Evolutionary conservation across 2,329 filamentous ascomycete genomes (phyloP).

Genomic region (Sarocladium kiliense): DNA sequence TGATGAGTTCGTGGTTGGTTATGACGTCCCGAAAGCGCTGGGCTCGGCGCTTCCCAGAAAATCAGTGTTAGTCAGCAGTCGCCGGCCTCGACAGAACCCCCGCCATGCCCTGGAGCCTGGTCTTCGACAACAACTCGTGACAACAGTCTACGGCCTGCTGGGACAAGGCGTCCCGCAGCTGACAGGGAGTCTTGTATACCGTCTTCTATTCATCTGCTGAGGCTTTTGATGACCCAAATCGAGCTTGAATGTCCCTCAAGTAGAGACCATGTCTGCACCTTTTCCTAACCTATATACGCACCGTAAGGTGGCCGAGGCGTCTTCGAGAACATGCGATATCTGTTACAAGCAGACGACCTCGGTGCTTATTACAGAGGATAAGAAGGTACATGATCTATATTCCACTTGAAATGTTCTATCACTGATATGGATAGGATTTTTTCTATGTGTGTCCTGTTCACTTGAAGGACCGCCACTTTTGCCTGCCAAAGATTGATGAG

Average conservation of each 20-base stretch:
- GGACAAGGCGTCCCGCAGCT: not conserved
- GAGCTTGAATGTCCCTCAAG: too few species aligned
- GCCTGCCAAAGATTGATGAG: slow-evolving; percentile 66
- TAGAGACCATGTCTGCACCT: slow-evolving; percentile 32
- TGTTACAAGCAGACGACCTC: slow-evolving; percentile 86
- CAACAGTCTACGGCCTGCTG: not conserved
- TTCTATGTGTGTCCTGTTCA: slow-evolving; percentile 88
- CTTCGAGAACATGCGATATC: slow-evolving; percentile 79
- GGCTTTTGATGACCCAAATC: not conserved
- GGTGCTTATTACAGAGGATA: slow-evolving; percentile 83
- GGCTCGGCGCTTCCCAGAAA: not conserved
- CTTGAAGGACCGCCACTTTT: slow-evolving; percentile 78
- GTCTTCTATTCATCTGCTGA: too few species aligned
- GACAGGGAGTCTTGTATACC: too few species aligned
- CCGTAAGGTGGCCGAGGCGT: slow-evolving; percentile 79
- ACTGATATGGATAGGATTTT: slow-evolving; percentile 53
- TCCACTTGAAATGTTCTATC: slow-evolving; percentile 5
- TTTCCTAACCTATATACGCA: slow-evolving; percentile 80
- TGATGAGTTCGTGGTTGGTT: not conserved
- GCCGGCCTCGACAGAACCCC: not conserved
- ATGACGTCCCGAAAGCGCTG: not conserved
- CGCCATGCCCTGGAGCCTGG: not conserved
- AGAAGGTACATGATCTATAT: slow-evolving; percentile 58
- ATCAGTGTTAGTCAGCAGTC: not conserved
- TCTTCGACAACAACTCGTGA: not conserved